A percentile compares a stretch with the other conserved stretches of the same genome.
phyloP scores from a whole-genome alignment of 2,329 filamentous ascomycete species.

The Blumeriella jaapii region DNA sequence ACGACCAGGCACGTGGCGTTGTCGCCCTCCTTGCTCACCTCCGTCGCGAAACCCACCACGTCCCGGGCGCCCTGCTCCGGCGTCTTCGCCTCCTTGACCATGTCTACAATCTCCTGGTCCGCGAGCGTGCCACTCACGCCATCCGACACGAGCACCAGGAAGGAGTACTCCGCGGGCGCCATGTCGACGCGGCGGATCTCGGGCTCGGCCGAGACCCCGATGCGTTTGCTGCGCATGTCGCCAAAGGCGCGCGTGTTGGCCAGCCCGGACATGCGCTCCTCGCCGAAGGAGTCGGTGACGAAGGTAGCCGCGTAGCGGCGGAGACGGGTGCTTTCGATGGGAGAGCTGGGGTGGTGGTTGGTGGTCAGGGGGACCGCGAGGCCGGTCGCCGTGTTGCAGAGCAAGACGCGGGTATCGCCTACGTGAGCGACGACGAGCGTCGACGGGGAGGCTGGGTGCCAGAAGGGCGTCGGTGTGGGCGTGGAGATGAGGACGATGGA shows the following conservation, averaged over 20 bases:
- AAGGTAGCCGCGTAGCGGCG: slow-evolving; percentile 79
- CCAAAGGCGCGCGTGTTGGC: slow-evolving; percentile 93
- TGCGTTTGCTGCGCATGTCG: slow-evolving; percentile 81
- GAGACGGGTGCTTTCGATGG: slow-evolving; percentile 70
- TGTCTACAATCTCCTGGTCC: slow-evolving; percentile 93
- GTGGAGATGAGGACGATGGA: slow-evolving; percentile 86
- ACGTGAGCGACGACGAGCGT: slow-evolving; percentile 83
- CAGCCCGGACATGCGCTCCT: slow-evolving; percentile 86
- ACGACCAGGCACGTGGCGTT: slow-evolving; percentile 60
- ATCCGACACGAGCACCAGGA: slow-evolving; percentile 80
- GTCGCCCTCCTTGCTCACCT: slow-evolving; percentile 52
- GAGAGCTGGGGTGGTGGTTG: slow-evolving; percentile 86
- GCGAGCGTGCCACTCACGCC: slow-evolving; percentile 76
- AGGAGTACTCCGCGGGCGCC: slow-evolving; percentile 73
- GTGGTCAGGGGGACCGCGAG: slow-evolving; percentile 71
- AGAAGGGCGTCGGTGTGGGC: slow-evolving; percentile 82
- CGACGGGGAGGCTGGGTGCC: slow-evolving; percentile 79
- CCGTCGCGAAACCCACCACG: slow-evolving; percentile 79
- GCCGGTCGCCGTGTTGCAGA: slow-evolving; percentile 79
- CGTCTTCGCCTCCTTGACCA: slow-evolving; percentile 86
- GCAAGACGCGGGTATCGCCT: slow-evolving; percentile 80
- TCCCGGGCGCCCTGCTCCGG: slow-evolving; percentile 73
- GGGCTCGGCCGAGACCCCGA: slow-evolving; percentile 89
- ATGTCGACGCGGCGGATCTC: slow-evolving; percentile 74
- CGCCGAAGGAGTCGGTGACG: slow-evolving; percentile 91